Evolutionary conservation across 495 filamentous ascomycete species (phyloP), one percentile per base, ranked within the genome.

Genomic region (Lasiosphaeria hispida): DNA sequence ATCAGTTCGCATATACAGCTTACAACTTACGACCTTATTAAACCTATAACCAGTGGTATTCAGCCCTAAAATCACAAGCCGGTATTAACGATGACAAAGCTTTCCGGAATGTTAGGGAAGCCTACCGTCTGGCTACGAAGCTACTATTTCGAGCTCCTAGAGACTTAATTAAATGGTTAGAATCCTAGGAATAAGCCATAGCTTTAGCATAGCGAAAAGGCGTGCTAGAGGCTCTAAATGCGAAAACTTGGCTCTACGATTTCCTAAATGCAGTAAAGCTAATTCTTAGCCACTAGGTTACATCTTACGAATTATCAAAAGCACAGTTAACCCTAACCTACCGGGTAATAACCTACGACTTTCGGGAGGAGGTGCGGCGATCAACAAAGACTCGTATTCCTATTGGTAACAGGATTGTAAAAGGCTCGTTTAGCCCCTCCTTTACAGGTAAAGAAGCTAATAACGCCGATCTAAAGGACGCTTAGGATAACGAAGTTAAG

Each of bases 241-340:
- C 48, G 2, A 51, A 6, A 36, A 51, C 19, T 5, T 51, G 48
- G 48, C 36, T 51, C 19, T 18, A 35, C 8, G 48, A 51, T 15
- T 51, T 51, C 19, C 8, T 37, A 13, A 30, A 51, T 51, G 48
- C 48, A 37, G 48, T 51, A 15, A 51, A 51, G 48, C 48, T 30
- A 4, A 37, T 51, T 37, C 3, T 51, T 2, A 13, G 34, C 48
- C 10, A 51, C 48, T 51, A 30, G 48, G 48, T 51, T 2, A 51
- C 48, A 37, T 34, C 48, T 30, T 51, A 51, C n/a, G 36, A 51
- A 37, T 2, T 35, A 15, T 6, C 23, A 34, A 34, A 51, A 37
- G 3, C 3, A 14, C 48, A 51, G 34, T 34, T 51, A 47, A 47
- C 43, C 11, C 43, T 47, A 3, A 47, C 5, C 43, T 47, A 47